These are phyloP conservation scores for Xylaria venustula DNA, from an alignment of 495 filamentous ascomycete genomes.

Conservation along the genomic window DNA sequence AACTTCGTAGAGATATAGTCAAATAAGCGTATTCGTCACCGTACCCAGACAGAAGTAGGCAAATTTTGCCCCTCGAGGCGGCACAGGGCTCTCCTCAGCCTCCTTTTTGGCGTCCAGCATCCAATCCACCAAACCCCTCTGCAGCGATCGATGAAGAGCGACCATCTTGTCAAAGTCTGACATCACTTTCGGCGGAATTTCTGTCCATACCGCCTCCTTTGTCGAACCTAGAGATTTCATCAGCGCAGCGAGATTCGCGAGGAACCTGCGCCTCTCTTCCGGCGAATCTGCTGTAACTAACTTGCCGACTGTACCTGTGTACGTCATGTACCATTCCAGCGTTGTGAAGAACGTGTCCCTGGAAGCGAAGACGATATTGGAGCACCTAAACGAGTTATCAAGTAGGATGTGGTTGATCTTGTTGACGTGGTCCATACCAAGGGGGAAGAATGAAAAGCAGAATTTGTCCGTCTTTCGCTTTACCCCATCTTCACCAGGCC, in stretches of 20 bases:
- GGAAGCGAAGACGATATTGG: conserved; percentile 30
- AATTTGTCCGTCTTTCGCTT: conserved; percentile 25
- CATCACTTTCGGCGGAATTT: neutral
- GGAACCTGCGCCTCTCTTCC: conserved; percentile 14
- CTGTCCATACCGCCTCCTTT: conserved; percentile 14
- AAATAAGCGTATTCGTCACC: neutral
- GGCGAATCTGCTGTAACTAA: conserved; percentile 1
- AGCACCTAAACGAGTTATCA: conserved; percentile 30
- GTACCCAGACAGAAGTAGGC: neutral
- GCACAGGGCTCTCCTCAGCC: neutral
- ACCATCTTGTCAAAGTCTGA: neutral
- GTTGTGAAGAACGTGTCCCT: conserved; percentile 18
- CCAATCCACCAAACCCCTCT: neutral
- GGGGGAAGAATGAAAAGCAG: conserved; percentile 38
- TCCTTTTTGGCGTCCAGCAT: conserved; percentile 10
- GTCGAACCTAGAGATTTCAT: conserved; percentile 25
- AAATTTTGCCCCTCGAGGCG: neutral
- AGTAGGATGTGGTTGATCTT: conserved; percentile 45
- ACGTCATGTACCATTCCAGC: conserved; percentile 34
- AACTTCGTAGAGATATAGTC: neutral
- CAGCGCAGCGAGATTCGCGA: conserved; percentile 28
- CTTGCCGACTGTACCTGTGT: conserved; percentile 19
- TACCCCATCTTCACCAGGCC: conserved; percentile 20
- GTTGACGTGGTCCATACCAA: conserved; percentile 34
- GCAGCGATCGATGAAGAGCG: neutral